phyloP scores from a whole-genome alignment of 257 asterid genomes.

The Fraxinus pennsylvanica region DNA sequence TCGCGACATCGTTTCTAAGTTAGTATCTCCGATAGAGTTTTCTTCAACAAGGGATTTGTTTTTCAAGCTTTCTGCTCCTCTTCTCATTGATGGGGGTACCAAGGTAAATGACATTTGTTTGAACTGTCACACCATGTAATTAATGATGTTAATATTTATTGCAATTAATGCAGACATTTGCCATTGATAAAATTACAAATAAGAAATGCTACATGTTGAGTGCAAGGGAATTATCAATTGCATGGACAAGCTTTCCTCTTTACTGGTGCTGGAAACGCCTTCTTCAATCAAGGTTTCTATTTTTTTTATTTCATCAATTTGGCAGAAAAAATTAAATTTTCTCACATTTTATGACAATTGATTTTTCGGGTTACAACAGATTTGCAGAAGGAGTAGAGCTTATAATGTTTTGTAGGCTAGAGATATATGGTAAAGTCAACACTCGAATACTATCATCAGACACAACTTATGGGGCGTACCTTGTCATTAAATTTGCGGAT shows the following conservation, averaged over 20 bases:
- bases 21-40: background rate
- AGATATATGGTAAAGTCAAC: constrained; percentile 47
- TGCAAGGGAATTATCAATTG: constrained; percentile 40
- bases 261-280: constrained; percentile 49
- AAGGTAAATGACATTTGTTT: background rate
- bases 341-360: too few relatives aligned
- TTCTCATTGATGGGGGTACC: constrained; percentile 20
- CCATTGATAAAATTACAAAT: constrained; percentile 32
- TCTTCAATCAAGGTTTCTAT: constrained; percentile 26
- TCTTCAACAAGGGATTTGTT: background rate
- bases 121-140: too few relatives aligned
- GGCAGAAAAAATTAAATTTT: background rate
- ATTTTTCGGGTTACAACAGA: constrained; percentile 17
- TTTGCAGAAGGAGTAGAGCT: constrained; percentile 42
- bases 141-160: too few relatives aligned
- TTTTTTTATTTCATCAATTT: background rate
- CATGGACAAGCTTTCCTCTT: constrained; percentile 34
- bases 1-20: background rate
- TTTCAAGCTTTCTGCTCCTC: constrained; percentile 3
- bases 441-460: constrained; percentile 47
- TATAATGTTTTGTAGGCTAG: constrained; percentile 55
- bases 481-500: constrained; percentile 19
- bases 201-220: constrained; percentile 43
- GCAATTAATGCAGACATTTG: constrained; percentile 32
- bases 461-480: constrained; percentile 63